Conservation (phyloP, 148 eudicot genomes). For the Camellia japonica region DNA sequence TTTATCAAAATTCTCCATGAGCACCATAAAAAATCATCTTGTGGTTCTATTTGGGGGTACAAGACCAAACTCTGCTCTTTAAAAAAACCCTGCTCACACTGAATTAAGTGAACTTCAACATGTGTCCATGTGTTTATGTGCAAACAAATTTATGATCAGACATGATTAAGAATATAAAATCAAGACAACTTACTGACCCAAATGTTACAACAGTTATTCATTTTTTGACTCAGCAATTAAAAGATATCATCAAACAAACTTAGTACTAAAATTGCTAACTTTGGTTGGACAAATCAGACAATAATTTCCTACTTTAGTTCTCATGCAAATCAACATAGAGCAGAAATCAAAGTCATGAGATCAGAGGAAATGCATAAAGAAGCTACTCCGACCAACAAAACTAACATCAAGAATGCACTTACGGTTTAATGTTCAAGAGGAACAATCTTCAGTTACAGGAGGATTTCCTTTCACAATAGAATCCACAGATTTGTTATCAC, state of each 20-base stretch:
- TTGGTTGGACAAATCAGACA: no score
- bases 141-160: no score
- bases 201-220: neutral
- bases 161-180: neutral
- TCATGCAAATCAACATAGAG: neutral
- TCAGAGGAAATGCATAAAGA: neutral
- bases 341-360: neutral
- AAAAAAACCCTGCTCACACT: neutral
- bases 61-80: neutral
- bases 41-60: neutral
- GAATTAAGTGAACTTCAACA: neutral
- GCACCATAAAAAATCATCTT: neutral
- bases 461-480: conserved; percentile 32
- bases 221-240: neutral
- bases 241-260: neutral
- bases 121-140: neutral
- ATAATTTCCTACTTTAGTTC: neutral
- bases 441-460: conserved; percentile 31
- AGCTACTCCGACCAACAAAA: neutral
- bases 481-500: conserved; percentile 30
- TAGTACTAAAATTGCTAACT: neutral
- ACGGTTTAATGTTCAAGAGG: conserved; percentile 30
- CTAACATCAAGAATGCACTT: conserved; percentile 18
- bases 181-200: neutral
- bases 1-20: neutral